Percentiles rank a stretch among this genome's conserved stretches.
Conservation (phyloP, 1,139 yeast genomes). For the Geotrichum fermentans region DNA sequence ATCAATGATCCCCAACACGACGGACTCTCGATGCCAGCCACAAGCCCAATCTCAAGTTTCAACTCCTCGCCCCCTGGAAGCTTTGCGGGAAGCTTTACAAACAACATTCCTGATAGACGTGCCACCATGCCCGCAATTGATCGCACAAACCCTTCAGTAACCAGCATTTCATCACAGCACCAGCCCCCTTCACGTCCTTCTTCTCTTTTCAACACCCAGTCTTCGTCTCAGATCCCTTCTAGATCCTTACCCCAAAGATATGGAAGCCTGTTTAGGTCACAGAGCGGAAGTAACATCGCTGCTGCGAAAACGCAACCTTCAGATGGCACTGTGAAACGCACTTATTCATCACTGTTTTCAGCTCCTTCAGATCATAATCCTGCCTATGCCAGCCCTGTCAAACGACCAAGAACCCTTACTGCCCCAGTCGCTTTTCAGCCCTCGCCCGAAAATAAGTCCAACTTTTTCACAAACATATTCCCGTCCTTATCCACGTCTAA, state of each 20-base stretch:
- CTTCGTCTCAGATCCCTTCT: constrained; percentile 9
- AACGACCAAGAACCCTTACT: constrained; percentile 4
- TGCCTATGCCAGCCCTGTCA: not conserved
- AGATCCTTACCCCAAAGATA: constrained; percentile 5
- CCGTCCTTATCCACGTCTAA: not conserved
- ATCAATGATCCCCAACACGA: no score
- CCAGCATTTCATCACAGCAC: no score
- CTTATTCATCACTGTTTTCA: constrained; percentile 1
- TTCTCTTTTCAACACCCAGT: constrained; percentile 7
- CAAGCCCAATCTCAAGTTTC: no score
- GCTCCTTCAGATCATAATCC: not conserved
- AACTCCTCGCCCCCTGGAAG: no score
- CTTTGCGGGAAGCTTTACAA: no score
- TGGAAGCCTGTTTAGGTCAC: no score
- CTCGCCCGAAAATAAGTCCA: not conserved
- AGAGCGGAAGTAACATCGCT: no score
- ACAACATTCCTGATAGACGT: no score
- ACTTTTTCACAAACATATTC: not conserved
- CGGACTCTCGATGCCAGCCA: no score
- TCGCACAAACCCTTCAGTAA: no score
- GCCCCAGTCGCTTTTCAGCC: not conserved
- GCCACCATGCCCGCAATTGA: no score
- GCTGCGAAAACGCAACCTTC: no score
- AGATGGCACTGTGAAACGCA: constrained; percentile 2
- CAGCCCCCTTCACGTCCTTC: not conserved